Percentiles rank a stretch among this genome's conserved stretches.
These are phyloP conservation scores for Primulina huaijiensis DNA, from an alignment of 257 asterid species.

Conservation along the genomic window DNA sequence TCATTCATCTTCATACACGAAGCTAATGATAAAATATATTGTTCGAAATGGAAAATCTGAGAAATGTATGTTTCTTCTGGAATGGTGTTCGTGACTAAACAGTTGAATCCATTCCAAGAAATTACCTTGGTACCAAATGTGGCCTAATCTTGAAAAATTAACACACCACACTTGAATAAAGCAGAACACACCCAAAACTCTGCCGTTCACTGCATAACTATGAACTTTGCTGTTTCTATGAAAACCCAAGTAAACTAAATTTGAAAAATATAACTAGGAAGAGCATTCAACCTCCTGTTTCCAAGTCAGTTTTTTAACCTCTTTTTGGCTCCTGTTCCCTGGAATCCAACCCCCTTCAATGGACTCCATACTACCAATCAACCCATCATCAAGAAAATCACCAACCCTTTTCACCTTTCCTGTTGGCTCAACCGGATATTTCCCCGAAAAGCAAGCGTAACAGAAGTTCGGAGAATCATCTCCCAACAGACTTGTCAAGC, in stretches of 20 bases:
- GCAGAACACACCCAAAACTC: background rate
- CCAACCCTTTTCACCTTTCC: conserved; percentile 86
- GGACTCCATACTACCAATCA: conserved; percentile 57
- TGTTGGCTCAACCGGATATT: conserved; percentile 68
- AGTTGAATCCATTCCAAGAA: background rate
- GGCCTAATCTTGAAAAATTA: background rate
- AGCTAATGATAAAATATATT: background rate
- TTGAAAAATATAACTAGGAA: background rate
- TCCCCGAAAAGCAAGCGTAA: conserved; percentile 79
- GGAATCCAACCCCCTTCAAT: conserved; percentile 67
- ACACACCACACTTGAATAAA: background rate
- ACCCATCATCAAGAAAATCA: conserved; percentile 80
- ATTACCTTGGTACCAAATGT: background rate
- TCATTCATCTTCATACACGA: background rate
- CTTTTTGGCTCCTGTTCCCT: conserved; percentile 24
- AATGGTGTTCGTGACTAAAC: background rate
- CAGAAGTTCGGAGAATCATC: conserved; percentile 47
- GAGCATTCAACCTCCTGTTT: conserved; percentile 31
- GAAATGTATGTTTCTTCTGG: background rate
- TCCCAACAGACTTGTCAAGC: conserved; percentile 48
- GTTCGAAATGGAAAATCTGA: too few species aligned
- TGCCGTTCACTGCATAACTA: background rate
- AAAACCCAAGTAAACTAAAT: conserved; percentile 2
- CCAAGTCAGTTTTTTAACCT: conserved; percentile 15
- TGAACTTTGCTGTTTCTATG: background rate